A percentile compares a stretch with the other conserved stretches of the same genome.
phyloP scores from a whole-genome alignment of 2,329 filamentous ascomycete species.

The Stylonectria norvegica region DNA sequence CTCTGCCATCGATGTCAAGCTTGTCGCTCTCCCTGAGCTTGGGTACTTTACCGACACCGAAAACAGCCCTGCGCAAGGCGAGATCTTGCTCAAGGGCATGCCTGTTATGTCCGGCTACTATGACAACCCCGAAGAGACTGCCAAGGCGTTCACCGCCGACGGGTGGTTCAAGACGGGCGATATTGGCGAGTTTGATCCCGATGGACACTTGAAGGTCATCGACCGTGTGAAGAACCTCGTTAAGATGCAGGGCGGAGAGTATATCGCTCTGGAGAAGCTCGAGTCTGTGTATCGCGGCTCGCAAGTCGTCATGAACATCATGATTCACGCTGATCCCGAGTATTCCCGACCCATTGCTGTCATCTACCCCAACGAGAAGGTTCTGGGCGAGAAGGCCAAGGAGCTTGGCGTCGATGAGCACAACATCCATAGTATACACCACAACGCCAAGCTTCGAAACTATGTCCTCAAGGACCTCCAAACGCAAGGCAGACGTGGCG shows the following conservation, averaged over 20 bases:
- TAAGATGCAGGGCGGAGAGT: conserved; percentile 93
- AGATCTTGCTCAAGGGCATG: conserved; percentile 82
- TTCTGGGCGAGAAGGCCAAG: conserved; percentile 57
- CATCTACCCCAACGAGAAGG: conserved; percentile 66
- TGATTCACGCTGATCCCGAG: conserved; percentile 75
- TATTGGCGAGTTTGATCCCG: conserved; percentile 80
- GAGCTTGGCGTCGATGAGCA: conserved; percentile 62
- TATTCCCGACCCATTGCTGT: conserved; percentile 79
- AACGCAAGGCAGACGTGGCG: conserved; percentile 59
- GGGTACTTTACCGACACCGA: conserved; percentile 73
- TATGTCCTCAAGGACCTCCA: conserved; percentile 67
- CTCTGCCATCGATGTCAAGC: conserved; percentile 78
- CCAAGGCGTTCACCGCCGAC: conserved; percentile 71
- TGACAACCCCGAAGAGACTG: conserved; percentile 81
- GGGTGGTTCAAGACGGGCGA: conserved; percentile 98
- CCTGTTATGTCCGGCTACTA: conserved; percentile 77
- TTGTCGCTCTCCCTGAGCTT: conserved; percentile 87
- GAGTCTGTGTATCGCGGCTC: conserved; percentile 85
- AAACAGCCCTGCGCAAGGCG: conserved; percentile 77
- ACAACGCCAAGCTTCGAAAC: conserved; percentile 60
- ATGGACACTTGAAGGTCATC: conserved; percentile 81
- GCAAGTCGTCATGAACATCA: conserved; percentile 78
- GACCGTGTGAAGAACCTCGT: conserved; percentile 98
- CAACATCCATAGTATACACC: conserved; percentile 66
- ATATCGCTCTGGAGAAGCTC: conserved; percentile 94